Evolutionary conservation across 768 basidiomycete genomes (phyloP).

Genomic region (Clitopilus passeckerianus): DNA sequence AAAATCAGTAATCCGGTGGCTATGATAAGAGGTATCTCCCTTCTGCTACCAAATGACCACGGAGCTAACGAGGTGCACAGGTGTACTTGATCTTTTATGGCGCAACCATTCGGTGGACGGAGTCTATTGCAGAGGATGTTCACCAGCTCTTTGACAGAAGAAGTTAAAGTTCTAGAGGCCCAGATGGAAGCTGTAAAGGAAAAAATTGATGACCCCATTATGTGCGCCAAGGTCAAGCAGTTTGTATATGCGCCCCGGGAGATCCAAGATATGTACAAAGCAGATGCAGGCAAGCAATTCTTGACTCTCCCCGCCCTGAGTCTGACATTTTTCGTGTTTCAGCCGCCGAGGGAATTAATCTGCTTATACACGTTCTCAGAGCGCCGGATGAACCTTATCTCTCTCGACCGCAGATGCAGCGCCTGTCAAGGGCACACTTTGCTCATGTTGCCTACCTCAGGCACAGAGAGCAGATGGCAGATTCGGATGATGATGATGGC

Average conservation of each 20-base stretch:
- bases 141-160: slow-evolving; percentile 86
- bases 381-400: slow-evolving; percentile 73
- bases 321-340: neutral
- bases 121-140: slow-evolving; percentile 97
- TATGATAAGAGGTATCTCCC: slow-evolving; percentile 78
- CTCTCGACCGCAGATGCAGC: slow-evolving; percentile 72
- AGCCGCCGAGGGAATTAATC: slow-evolving; percentile 67
- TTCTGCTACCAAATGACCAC: neutral
- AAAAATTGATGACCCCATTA: slow-evolving; percentile 82
- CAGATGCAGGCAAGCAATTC: slow-evolving; percentile 67
- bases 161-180: slow-evolving; percentile 77
- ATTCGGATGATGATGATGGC: slow-evolving; percentile 92
- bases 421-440: slow-evolving; percentile 70
- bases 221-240: slow-evolving; percentile 83
- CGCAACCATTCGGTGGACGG: slow-evolving; percentile 92
- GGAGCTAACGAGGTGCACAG: slow-evolving; percentile 20
- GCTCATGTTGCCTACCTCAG: slow-evolving; percentile 76
- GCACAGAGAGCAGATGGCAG: slow-evolving; percentile 52
- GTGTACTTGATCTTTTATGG: slow-evolving; percentile 92
- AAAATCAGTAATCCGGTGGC: slow-evolving; percentile 92
- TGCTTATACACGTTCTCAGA: slow-evolving; percentile 77
- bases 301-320: slow-evolving; percentile 1
- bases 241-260: slow-evolving; percentile 87
- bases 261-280: slow-evolving; percentile 78
- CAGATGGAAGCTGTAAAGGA: slow-evolving; percentile 85